Base-by-base conservation (phyloP, 352 stramenopile species). In the Phytophthora tubulina region DNA sequence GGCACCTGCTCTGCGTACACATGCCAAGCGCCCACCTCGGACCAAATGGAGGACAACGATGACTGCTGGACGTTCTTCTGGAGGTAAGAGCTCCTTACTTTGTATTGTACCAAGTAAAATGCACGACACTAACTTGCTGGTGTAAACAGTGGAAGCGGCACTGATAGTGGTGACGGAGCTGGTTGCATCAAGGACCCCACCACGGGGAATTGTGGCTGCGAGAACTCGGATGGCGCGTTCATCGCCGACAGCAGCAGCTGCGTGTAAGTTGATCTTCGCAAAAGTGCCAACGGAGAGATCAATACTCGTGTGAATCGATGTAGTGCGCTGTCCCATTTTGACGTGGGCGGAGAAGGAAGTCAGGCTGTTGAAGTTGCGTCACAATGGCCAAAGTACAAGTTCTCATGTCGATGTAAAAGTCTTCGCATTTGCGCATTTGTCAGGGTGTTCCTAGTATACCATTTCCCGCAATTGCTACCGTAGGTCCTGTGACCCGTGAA, bases 31-130 rank as follows among this genome's bases (percentile, higher is more conserved):
- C 32, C 51, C 0, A 64, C 46, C 3, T 32, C 17, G 27, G 31
- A 46, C 6, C 7, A 70, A 50, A 75, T 77, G 72, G 31, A 42
- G 33, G 17, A 56, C 6, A 69, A 75, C 48, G 36, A 65, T 6
- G 72, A 80, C 46, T 74, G 57, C 50, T 80, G 67, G 71, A 82
- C 70, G 10, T 81, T 81, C 57, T 70, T 78, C 54, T 80, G 73
- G 69, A 70, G 52, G 68, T 79, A 62, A 69, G 65, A 58, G 9
- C 35, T 38, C 32, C 5, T 54, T 8, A 46, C 46, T 9, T 54
- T 14, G 30, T 13, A 15, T n/a, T 46, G 30, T 52, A 52, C 5
- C 35, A 44, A 33, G 10, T 32, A n/a, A 41, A 58, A 10, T 9
- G 17, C 10, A 15, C 7, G 32, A 50, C 21, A 46, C 35, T 63